A percentile compares a stretch with the other conserved stretches of the same genome.
These are phyloP conservation scores for Gaultheria prostrata DNA, from an alignment of 148 eudicot species.

Conservation along the genomic window DNA sequence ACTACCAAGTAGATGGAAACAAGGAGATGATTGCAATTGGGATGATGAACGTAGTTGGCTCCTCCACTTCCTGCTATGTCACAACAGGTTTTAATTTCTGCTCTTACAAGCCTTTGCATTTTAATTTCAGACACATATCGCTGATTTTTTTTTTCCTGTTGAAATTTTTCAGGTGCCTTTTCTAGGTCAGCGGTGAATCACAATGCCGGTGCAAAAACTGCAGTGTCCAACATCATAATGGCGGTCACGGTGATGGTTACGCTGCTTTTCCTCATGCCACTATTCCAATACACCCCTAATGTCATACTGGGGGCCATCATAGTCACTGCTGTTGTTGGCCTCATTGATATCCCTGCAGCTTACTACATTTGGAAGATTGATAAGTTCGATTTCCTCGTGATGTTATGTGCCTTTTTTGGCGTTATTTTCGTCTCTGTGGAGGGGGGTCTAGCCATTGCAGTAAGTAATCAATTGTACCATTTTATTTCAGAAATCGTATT, in stretches of 20 bases:
- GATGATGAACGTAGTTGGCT: constrained; percentile 60
- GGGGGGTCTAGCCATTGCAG: constrained; percentile 55
- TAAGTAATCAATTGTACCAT: constrained; percentile 16
- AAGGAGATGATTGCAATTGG: constrained; percentile 78
- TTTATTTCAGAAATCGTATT: neutral
- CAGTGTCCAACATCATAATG: constrained; percentile 68
- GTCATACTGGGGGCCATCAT: constrained; percentile 56
- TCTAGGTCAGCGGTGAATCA: constrained; percentile 71
- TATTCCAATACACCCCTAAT: constrained; percentile 68
- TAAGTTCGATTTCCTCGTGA: constrained; percentile 52
- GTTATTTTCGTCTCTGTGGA: constrained; percentile 56
- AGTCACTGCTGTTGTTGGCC: constrained; percentile 63
- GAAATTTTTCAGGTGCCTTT: constrained; percentile 46
- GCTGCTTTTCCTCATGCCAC: constrained; percentile 59
- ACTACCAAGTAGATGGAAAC: constrained; percentile 71
- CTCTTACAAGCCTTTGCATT: neutral
- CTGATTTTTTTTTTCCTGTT: neutral
- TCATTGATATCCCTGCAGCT: constrained; percentile 58
- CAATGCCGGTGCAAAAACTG: constrained; percentile 67
- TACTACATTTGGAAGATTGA: constrained; percentile 55
- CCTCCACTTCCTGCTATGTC: constrained; percentile 67
- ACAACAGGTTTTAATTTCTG: constrained; percentile 41
- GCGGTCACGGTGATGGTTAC: constrained; percentile 56
- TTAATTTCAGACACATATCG: neutral
- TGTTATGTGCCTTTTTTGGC: constrained; percentile 57